phyloP scores from a whole-genome alignment of 1,139 yeast species.

The Debaryomyces robertsiae region DNA sequence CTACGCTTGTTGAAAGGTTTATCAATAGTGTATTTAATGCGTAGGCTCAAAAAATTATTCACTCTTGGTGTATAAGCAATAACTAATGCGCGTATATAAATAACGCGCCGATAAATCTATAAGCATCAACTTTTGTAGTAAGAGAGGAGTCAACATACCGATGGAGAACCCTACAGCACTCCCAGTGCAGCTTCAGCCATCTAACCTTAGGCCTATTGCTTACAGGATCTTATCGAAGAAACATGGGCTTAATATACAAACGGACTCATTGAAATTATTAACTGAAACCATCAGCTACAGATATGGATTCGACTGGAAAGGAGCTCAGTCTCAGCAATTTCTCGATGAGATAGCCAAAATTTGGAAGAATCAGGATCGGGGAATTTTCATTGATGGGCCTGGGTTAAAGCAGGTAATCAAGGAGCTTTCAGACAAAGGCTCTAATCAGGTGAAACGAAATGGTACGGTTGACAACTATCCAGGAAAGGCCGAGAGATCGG shows the following conservation, averaged over 20 bases:
- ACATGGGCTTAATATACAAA: conserved; percentile 86
- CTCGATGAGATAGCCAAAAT: conserved; percentile 76
- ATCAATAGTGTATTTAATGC: too few relatives aligned
- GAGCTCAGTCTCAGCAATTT: conserved; percentile 63
- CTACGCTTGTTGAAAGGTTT: too few relatives aligned
- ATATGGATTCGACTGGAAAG: conserved; percentile 88
- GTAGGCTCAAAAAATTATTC: too few relatives aligned
- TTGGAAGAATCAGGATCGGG: conserved; percentile 91
- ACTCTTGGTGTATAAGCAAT: too few relatives aligned
- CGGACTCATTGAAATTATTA: conserved; percentile 74
- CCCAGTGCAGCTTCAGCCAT: conserved; percentile 76
- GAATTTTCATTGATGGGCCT: conserved; percentile 77
- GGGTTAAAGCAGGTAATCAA: conserved; percentile 65
- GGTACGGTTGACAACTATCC: conserved; percentile 10
- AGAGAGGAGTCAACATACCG: background rate
- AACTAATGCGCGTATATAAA: conserved; percentile 2
- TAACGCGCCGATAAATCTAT: conserved; percentile 4
- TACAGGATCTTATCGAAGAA: conserved; percentile 88
- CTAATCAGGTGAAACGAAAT: conserved; percentile 8
- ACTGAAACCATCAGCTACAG: conserved; percentile 73
- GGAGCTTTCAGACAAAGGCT: conserved; percentile 41
- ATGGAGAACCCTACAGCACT: conserved; percentile 29
- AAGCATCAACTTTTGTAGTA: background rate
- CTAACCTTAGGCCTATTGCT: conserved; percentile 87
- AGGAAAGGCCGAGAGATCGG: conserved; percentile 29